These are phyloP conservation scores for Termitomyces sp. DNA, from an alignment of 768 basidiomycete species.

Conservation along the genomic window DNA sequence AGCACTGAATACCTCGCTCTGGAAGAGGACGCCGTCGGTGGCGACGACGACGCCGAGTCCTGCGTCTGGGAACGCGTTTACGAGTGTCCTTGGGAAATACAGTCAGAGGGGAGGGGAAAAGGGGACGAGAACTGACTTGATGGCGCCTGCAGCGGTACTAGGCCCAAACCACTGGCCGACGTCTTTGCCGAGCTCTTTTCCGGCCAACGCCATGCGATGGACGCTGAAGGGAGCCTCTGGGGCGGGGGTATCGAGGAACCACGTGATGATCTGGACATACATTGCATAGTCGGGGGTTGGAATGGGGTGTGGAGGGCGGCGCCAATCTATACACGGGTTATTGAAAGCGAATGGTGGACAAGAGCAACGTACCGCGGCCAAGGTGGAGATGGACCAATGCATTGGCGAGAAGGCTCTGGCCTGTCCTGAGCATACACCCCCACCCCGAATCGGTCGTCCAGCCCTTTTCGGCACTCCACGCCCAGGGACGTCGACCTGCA, in stretches of 20 bases:
- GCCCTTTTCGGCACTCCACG: constrained; percentile 63
- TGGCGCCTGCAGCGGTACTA: constrained; percentile 93
- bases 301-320: constrained; percentile 60
- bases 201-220: constrained; percentile 92
- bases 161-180: constrained; percentile 99
- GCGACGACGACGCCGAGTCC: constrained; percentile 81
- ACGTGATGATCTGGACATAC: constrained; percentile 88
- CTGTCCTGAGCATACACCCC: constrained; percentile 91
- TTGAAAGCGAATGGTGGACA: too few species aligned
- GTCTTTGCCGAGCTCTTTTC: constrained; percentile 91
- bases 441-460: constrained; percentile 85
- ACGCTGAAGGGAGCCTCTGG: constrained; percentile 88
- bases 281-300: constrained; percentile 67
- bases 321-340: too few species aligned
- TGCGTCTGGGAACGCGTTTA: constrained; percentile 73
- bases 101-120: neutral
- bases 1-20: constrained; percentile 80
- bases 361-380: constrained; percentile 27
- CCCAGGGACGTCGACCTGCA: constrained; percentile 45
- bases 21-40: constrained; percentile 76
- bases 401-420: constrained; percentile 80
- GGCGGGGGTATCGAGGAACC: constrained; percentile 91
- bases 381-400: constrained; percentile 71
- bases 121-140: constrained; percentile 36
- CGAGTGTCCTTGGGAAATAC: constrained; percentile 43